These are phyloP conservation scores for Cryomyces minteri DNA, from an alignment of 495 filamentous ascomycete species.

Conservation along the genomic window DNA sequence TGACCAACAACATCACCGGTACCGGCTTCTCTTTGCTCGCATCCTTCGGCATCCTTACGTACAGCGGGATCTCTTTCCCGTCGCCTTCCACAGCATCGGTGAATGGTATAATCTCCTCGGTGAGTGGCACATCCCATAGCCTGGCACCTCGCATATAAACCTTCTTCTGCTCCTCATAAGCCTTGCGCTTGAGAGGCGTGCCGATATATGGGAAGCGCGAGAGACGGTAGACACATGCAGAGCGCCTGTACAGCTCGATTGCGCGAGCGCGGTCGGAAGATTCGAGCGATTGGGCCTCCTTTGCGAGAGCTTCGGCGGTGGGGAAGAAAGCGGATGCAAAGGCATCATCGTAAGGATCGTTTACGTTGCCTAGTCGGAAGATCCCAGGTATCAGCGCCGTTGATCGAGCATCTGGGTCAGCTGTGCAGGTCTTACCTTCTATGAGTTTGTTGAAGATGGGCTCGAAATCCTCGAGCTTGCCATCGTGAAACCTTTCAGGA, in stretches of 20 bases:
- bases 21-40: conserved; percentile 21
- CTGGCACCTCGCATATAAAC: conserved; percentile 40
- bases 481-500: conserved; percentile 60
- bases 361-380: conserved; percentile 25
- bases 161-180: conserved; percentile 48
- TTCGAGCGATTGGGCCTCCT: conserved; percentile 26
- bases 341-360: conserved; percentile 39
- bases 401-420: background rate
- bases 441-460: conserved; percentile 44
- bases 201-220: conserved; percentile 57
- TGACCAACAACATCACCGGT: conserved; percentile 49
- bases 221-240: conserved; percentile 51
- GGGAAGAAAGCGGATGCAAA: conserved; percentile 48
- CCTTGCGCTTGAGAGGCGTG: conserved; percentile 27
- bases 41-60: conserved; percentile 34
- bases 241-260: conserved; percentile 43
- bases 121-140: conserved; percentile 33
- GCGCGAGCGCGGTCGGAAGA: conserved; percentile 18
- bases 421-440: conserved; percentile 2
- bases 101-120: conserved; percentile 40
- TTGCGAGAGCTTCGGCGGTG: conserved; percentile 30
- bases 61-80: conserved; percentile 37
- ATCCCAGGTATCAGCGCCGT: background rate
- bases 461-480: conserved; percentile 49
- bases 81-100: conserved; percentile 27